Evolutionary conservation across 192 early-diverging fungal species (phyloP), one percentile per base, ranked within the genome.

Genomic region (Entrophospora sp.): DNA sequence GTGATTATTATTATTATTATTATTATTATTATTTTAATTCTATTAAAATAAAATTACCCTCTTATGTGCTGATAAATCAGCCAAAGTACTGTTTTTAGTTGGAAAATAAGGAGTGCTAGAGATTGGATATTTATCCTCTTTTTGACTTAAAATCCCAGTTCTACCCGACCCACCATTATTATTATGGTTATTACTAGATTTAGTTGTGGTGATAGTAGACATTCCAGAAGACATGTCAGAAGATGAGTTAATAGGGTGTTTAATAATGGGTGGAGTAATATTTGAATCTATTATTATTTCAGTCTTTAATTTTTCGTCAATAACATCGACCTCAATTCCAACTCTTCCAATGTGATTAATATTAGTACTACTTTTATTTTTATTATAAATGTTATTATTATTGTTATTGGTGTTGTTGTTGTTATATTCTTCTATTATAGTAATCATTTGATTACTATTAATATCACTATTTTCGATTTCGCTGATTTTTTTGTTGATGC

Each of bases 111-210:
- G n/a, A n/a, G n/a, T 14, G 34, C 44, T 18, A 0, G 61, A 30
- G 46, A 40, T 46, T 5, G 61, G 61, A 63, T 46, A 63, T 63
- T 16, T 40, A 48, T 34, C 44, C 48, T 63, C 61, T 30, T 31
- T 44, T 20, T 4, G 31, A 18, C 5, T 7, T 32, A 37, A 37
- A 44, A 43, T 30, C 3, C 59, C 40, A 44, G n/a, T 14, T 61
- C 59, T 40, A 40, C 18, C 28, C 5, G 18, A 35, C 32, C 28
- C 22, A 48, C 48, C 9, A 31, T 22, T 12, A 34, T 63, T 48
- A 12, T 44, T 35, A 63, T 48, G 13, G 43, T 18, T 18, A 44
- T 48, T 27, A 61, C 28, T 27, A 48, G 5, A n/a, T 9, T 44
- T 44, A 18, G 45, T 14, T 48, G 36, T 46, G 3, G 32, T 5